phyloP scores from a whole-genome alignment of 2,329 filamentous ascomycete species.

The Keithomyces neogunnii region DNA sequence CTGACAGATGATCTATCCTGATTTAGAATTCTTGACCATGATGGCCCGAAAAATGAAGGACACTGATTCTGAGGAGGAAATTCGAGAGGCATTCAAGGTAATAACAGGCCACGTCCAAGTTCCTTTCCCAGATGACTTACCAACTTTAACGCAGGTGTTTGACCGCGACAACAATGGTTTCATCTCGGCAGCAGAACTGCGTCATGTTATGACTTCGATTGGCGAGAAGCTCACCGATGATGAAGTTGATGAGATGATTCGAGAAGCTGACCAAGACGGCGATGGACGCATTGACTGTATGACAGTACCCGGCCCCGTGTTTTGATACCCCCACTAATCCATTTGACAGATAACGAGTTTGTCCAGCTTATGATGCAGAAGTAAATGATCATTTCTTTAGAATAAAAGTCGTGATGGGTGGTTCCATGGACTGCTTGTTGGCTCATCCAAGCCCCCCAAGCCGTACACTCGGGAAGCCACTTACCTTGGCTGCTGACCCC shows the following conservation, averaged over 20 bases:
- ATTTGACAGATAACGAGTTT: constrained; percentile 70
- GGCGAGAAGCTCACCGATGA: constrained; percentile 87
- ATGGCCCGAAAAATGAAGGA: constrained; percentile 95
- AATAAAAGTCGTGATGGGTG: not conserved
- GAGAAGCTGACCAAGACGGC: constrained; percentile 82
- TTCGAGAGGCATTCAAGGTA: constrained; percentile 82
- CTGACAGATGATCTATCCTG: not conserved
- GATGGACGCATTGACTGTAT: constrained; percentile 83
- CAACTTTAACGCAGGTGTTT: constrained; percentile 48
- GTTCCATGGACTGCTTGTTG: not conserved
- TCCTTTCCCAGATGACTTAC: not conserved
- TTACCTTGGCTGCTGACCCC: not conserved
- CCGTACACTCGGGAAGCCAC: not conserved
- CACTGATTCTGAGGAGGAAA: constrained; percentile 85
- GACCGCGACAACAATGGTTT: constrained; percentile 89
- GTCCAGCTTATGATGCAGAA: constrained; percentile 96
- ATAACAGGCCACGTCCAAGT: not conserved
- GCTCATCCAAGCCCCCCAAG: not conserved
- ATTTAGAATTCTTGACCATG: constrained; percentile 78
- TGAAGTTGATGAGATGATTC: constrained; percentile 89
- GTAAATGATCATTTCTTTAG: constrained; percentile 38
- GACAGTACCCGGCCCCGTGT: constrained; percentile 18
- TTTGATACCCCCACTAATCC: constrained; percentile 11
- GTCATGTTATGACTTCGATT: constrained; percentile 87
- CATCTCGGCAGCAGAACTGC: constrained; percentile 80